Evolutionary conservation across 495 filamentous ascomycete species (phyloP), one percentile per base, ranked within the genome.

Genomic region (Rhizodiscina lignyota): DNA sequence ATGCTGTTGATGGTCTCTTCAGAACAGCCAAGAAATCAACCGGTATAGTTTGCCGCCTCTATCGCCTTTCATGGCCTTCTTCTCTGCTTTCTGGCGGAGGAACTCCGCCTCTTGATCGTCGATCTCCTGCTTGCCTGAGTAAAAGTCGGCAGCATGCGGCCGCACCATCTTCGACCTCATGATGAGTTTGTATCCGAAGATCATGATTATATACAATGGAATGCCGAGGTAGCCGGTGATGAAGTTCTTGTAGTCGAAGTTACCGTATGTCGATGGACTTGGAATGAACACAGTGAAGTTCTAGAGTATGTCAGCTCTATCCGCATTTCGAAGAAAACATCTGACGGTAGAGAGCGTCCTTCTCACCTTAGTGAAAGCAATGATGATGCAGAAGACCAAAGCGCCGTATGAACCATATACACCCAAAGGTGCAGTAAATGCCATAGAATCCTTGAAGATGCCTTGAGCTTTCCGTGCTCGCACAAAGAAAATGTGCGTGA

Each of bases 161-260:
- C 55, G 51, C 6, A 79, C 59, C 5, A 65, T 53, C 43, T 69
- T 56, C 39, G 50, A 66, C 42, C 61, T 59, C 30, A 60, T 70
- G 28, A 55, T 34, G 32, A 73, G 27, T 59, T 84, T 86, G 54
- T 81, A 79, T 1, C 78, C 78, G 32, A 72, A 60, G 50, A 83
- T 69, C 48, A 83, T 62, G 34, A 70, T 63, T 2, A 91, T 45
- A 47, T 83, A 91, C 11, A 87, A 57, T 3, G 78, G 77, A 47
- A 91, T 86, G 21, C 81, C 83, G 3, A 85, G 68, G 46, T 89
- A 86, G 3, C 72, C 72, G 0, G 80, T 86, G 53, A 91, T 68
- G 55, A 89, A 89, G 45, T 69, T 78, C 54, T 74, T 73, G 50
- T 76, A 73, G 48, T 73, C 62, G 50, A 74, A 76, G 28, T 66